Evolutionary conservation across 805 yeast species (phyloP), one percentile per base, ranked within the genome.

Genomic region (Cyberlindnera xishuangbannaensis): DNA sequence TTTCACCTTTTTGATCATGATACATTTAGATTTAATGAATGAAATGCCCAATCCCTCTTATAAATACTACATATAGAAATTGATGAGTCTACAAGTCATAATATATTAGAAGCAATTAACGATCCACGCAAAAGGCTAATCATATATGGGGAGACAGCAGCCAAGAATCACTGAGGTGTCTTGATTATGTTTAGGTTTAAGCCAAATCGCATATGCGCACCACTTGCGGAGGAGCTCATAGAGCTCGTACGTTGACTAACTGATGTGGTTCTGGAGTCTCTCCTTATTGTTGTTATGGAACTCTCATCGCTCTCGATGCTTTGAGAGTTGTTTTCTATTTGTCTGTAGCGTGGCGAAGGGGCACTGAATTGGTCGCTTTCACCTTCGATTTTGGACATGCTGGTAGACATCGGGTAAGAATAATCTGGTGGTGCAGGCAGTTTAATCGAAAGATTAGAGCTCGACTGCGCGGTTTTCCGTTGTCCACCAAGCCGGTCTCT

Each of bases 151-250:
- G n/a, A 26, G 10, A 23, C 34, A 7, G 20, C 27, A 22, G 78
- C 62, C 25, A 76, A 18, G 7, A 19, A 13, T 13, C 22, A 24
- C 3, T 11, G 19, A n/a, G 25, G 27, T 1, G 83, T 83, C 51
- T 76, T 78, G 14, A 78, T 74, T 7, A 80, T 78, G 33, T 75
- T 58, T 39, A 77, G 58, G 50, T 76, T 73, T 30, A 76, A 56
- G 1, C 81, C 81, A 15, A 61, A 58, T 39, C 33, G 23, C 21
- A 31, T 5, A 9, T 25, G 25, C 27, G 18, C 9, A 29, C 24
- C 27, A 29, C 35, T 30, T 7, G 26, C 14, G 12, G 18, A 15
- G 21, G 30, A 30, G 18, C 33, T 19, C 2, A 21, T 30, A 4
- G 41, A 37, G 7, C 32, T 18, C 5, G 37, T 28, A 9, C 28